Conservation (phyloP, 2,329 filamentous ascomycete genomes). For the Aspergillus pseudonomiae region DNA sequence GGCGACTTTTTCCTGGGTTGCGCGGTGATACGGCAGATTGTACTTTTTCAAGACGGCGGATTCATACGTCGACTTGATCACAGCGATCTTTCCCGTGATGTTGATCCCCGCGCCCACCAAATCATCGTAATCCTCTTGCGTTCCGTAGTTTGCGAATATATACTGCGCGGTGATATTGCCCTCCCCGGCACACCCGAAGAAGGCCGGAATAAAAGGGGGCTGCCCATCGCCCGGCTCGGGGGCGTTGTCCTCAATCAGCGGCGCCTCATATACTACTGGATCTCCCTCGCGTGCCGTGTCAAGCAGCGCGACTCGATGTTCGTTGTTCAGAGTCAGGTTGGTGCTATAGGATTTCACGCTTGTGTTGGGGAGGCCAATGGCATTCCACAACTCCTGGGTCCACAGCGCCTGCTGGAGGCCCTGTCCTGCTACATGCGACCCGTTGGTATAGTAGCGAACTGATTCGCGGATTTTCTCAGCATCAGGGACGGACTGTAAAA, state of each 20-base stretch:
- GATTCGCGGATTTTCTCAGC: not conserved
- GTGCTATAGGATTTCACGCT: not conserved
- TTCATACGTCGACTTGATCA: not conserved
- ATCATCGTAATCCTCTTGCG: not conserved
- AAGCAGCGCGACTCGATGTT: not conserved
- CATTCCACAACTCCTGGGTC: not conserved
- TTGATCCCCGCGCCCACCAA: not conserved
- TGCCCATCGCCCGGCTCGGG: not conserved
- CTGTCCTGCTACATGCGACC: not conserved
- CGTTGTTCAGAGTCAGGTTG: not conserved
- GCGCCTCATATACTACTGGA: not conserved
- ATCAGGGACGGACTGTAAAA: not conserved
- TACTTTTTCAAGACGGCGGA: not conserved
- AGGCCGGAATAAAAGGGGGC: not conserved
- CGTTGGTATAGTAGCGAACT: not conserved
- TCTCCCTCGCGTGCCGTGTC: not conserved
- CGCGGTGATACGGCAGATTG: not conserved
- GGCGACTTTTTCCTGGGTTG: not conserved
- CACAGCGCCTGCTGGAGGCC: not conserved
- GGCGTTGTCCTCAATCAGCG: not conserved
- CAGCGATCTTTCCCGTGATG: not conserved
- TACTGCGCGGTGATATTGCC: not conserved
- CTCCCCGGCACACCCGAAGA: not conserved
- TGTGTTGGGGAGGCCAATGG: not conserved
- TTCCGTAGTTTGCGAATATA: not conserved